These are phyloP conservation scores for Calycina marina DNA, from an alignment of 2,329 filamentous ascomycete species.

Conservation along the genomic window DNA sequence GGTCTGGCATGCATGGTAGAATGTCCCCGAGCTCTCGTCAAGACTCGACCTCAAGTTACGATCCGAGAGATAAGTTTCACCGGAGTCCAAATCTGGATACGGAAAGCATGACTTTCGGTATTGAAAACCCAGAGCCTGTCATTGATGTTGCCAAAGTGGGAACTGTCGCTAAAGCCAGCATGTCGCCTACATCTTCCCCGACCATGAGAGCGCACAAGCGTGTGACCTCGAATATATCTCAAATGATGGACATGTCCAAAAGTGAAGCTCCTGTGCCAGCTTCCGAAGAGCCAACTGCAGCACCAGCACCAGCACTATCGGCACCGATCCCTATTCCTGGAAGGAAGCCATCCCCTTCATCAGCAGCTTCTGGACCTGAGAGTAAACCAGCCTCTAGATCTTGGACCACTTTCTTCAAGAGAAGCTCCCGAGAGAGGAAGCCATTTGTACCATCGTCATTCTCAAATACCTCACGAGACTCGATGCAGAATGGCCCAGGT, in stretches of 20 bases:
- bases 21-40: constrained; percentile 13
- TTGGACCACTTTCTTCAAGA: constrained; percentile 62
- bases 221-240: constrained; percentile 35
- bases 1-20: constrained; percentile 21
- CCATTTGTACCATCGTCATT: constrained; percentile 57
- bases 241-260: constrained; percentile 31
- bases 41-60: constrained; percentile 9
- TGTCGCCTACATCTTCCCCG: constrained; percentile 31
- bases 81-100: constrained; percentile 13
- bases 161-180: constrained; percentile 31
- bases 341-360: neutral
- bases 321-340: neutral
- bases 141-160: constrained; percentile 33
- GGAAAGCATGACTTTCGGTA: constrained; percentile 15
- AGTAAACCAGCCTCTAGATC: constrained; percentile 39
- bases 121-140: constrained; percentile 23
- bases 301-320: neutral
- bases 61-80: neutral
- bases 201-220: constrained; percentile 25
- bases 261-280: constrained; percentile 31
- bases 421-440: constrained; percentile 34
- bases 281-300: neutral
- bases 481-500: constrained; percentile 39
- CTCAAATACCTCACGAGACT: constrained; percentile 81
- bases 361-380: constrained; percentile 4